Evolutionary conservation across 805 yeast genomes (phyloP), one percentile per base, ranked within the genome.

Genomic region (Nakazawaea wyomingensis): DNA sequence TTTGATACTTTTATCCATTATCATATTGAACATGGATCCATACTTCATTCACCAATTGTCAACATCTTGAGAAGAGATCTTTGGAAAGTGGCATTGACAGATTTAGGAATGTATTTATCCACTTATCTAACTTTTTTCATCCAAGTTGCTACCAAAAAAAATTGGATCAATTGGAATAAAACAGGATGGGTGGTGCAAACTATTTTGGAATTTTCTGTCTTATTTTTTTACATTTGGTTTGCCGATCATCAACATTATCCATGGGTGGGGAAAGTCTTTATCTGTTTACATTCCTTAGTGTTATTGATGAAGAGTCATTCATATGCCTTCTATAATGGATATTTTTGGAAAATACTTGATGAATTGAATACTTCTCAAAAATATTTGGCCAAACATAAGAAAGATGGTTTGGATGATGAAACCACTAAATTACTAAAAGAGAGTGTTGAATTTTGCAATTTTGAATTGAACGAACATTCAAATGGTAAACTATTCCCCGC

Each of bases 301-400:
- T 68, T 89, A 50, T 59, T 95, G 52, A 93, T 93, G 99, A 93
- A 93, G 59, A 83, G 84, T 79, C 98, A 93, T 60, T 89, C 98
- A 2, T 93, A 82, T 59, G 87, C 87, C 2, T 89, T 85, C 55
- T 93, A 81, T 65, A 90, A 90, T 56, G 99, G 98, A 0, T 88
- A 91, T 58, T 65, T 93, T 46, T 86, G 95, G 89, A 64, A 60
- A 27, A 76, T 82, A 34, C 54, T 59, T 18, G 61, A 66, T 13
- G 91, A 85, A 54, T 63, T 82, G 34, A 52, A 67, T 3, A 72
- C 68, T 45, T 75, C 86, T 0, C 64, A 64, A 43, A 54, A 47
- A 3, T 70, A 71, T 37, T 51, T 78, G 34, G 65, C 68, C 16
- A 68, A 69, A 39, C 60, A 68, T 32, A 64, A 66, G 5, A 55